Evolutionary conservation across 305 asterid genomes (phyloP), one percentile per base, ranked within the genome.

Genomic region (Fraxinus sp.): DNA sequence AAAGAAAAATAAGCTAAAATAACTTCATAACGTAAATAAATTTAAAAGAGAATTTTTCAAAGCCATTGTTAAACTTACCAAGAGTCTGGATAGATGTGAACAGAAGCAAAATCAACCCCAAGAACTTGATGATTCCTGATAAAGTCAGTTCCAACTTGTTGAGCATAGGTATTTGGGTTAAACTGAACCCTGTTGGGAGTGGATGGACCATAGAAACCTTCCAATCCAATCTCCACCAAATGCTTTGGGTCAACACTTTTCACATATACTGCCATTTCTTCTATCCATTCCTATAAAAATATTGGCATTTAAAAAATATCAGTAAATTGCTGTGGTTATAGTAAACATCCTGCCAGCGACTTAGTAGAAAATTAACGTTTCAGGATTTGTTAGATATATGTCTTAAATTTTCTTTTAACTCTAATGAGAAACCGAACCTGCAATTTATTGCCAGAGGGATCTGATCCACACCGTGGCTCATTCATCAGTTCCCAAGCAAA

Each of bases 401-500:
- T 7, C 28, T 57, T 6, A 7, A 20, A 57, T 64, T 64, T 64
- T 64, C 72, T 22, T 33, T 59, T 7, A 52, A 24, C 72, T 64
- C 35, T 64, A 64, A 10, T 24, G 72, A 10, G 43, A 70, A 55
- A 74, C 68, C 33, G 26, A 59, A 88, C 97, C 94, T 95, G 98
- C 87, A 95, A 80, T 84, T 79, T 92, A 84, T 95, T 87, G 55
- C 98, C 98, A 0, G 98, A 87, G 64, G 98, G 94, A 85, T 93
- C 98, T 2, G 98, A 91, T 78, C 89, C 95, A 36, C 97, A 95
- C 7, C 96, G 93, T 1, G 99, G 97, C 87, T 95, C 98, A 22
- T 94, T 95, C 89, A 95, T 94, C 79, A 95, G 93, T 83, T 95
- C 99, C 99, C 99, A 94, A 1, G 93, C 94, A 41, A 95, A 94